Evolutionary conservation across 2,329 filamentous ascomycete genomes (phyloP), one percentile per base, ranked within the genome.

Genomic region (Thyridium curvatum): DNA sequence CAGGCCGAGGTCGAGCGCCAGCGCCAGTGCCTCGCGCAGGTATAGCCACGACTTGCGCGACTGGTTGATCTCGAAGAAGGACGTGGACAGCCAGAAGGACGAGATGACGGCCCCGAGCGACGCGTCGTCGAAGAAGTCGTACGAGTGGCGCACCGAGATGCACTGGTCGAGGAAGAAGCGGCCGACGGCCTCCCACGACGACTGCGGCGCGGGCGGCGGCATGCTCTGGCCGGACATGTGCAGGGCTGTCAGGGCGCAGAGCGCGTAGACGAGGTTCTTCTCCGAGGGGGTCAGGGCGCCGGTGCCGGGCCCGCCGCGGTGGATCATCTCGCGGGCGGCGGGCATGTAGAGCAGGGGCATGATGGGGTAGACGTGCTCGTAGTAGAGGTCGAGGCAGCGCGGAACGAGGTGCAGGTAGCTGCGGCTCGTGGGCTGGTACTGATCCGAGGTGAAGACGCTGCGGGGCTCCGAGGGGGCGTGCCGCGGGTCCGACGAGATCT

Each of bases 21-120:
- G 64, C 0, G 74, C 79, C 21, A 78, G 71, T 4, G 78, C 76
- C 53, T 81, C 76, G 34, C 76, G 66, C 4, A 82, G 60, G 51
- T 78, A 77, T 35, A 75, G 70, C 77, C 77, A 82, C 4, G 75
- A 76, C 37, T 77, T 79, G 46, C 74, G 73, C 45, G 73, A 72
- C 50, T 75, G 72, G 45, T 77, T 77, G 33, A 81, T 65, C 47
- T 77, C 77, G 52, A 79, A 79, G 49, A 76, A 78, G 42, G 72
- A 72, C 1, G 74, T 75, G 36, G 72, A 77, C 34, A 79, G 65
- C 58, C 79, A 77, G 57, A 78, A 82, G 0, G 76, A 79, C 4
- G 76, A 79, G 33, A 79, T 70, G n/a, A 81, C 68, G 3, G 74
- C 74, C 39, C 62, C 64, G 8, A 78, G 56, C 0, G 72, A 71